Evolutionary conservation across 805 yeast genomes (phyloP).

Genomic region (Lipomyces japonicus): DNA sequence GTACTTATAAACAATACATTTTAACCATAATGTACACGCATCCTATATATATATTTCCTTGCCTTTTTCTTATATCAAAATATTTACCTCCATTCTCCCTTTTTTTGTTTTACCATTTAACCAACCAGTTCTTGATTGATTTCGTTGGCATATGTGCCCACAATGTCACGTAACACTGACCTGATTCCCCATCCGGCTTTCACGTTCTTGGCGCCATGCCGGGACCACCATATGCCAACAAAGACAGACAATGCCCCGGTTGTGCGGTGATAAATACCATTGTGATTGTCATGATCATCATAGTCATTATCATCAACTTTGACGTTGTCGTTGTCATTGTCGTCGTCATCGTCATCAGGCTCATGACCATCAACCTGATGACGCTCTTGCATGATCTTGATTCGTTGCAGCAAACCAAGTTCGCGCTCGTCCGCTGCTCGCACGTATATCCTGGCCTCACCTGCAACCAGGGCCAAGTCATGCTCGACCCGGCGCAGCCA

Average conservation of each 20-base stretch:
- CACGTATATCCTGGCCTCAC: conserved; percentile 7
- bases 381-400: conserved; percentile 7
- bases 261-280: no score
- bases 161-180: conserved; percentile 14
- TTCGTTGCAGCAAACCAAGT: conserved; percentile 14
- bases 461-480: conserved; percentile 14
- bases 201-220: conserved; percentile 13
- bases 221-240: conserved; percentile 23
- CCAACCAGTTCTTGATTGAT: no score
- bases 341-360: neutral
- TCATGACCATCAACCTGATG: conserved; percentile 1
- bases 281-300: conserved; percentile 7
- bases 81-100: no score
- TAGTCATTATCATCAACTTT: neutral
- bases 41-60: no score
- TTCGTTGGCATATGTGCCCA: conserved; percentile 13
- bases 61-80: no score
- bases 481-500: conserved; percentile 22
- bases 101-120: no score
- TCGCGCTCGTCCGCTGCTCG: conserved; percentile 22
- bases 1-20: no score
- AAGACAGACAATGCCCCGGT: conserved; percentile 5
- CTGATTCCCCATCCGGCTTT: conserved; percentile 21
- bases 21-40: no score
- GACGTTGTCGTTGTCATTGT: neutral